phyloP scores from a whole-genome alignment of 176 grass and related monocot species.

The Eragrostis curvula region DNA sequence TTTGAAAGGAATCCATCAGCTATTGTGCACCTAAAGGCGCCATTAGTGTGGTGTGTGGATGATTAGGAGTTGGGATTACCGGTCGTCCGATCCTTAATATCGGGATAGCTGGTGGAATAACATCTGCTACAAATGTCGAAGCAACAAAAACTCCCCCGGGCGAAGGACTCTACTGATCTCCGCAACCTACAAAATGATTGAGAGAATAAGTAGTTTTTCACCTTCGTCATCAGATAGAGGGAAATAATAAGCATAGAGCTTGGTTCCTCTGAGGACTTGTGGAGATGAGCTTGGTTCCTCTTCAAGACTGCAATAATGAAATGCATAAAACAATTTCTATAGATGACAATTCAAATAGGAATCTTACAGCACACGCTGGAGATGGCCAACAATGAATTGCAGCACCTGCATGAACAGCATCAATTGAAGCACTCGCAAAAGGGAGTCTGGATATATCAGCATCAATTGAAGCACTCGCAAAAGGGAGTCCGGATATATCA shows the following conservation, averaged over 20 bases:
- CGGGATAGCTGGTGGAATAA: conserved; percentile 54
- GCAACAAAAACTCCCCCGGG: conserved; percentile 86
- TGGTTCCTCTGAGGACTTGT: not conserved
- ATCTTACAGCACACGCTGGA: conserved; percentile 75
- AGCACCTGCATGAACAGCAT: conserved; percentile 92
- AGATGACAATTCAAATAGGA: conserved; percentile 16
- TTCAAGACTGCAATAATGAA: conserved; percentile 1
- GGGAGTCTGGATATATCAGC: conserved; percentile 90
- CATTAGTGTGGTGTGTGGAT: not conserved
- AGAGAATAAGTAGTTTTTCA: not conserved
- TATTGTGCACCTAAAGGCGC: not conserved
- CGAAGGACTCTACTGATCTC: conserved; percentile 86
- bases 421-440: conserved; percentile 68
- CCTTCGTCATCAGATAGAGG: not conserved
- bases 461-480: no score
- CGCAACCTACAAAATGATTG: conserved; percentile 56
- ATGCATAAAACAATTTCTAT: not conserved
- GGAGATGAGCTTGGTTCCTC: conserved; percentile 14
- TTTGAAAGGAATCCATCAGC: not conserved
- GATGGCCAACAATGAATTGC: conserved; percentile 97
- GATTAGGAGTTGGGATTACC: conserved; percentile 46
- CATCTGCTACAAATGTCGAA: conserved; percentile 75
- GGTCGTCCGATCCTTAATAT: conserved; percentile 59
- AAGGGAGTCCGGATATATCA: no score
- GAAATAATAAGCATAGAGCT: not conserved